Evolutionary conservation across 1,139 yeast species (phyloP), one percentile per base, ranked within the genome.

Genomic region (Zhuliangozyma blackwelliae): DNA sequence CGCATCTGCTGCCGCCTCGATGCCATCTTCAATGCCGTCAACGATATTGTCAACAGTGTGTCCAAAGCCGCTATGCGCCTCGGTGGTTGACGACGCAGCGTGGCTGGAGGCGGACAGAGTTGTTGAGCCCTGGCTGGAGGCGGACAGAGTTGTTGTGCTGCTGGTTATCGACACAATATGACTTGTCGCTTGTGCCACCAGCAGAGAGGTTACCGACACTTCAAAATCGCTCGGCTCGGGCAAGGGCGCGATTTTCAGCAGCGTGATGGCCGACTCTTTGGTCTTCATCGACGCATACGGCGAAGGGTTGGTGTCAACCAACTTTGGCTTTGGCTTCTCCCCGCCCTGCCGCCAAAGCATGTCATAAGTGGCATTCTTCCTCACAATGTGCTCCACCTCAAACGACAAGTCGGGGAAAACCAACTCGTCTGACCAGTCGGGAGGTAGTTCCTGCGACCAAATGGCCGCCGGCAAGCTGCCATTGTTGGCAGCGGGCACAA

Each of bases 371-470:
- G 85, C 69, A 44, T 61, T 53, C 16, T 16, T 16, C 27, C 44
- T 36, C 27, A 78, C 68, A 7, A 71, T 48, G 34, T 70, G 76
- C 3, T 71, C 72, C 7, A 68, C 67, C n/a, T 57, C 52, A 43
- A 73, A 82, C 1, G 65, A 58, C 27, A 82, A 75, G 41, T 74
- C 71, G 0, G 94, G 95, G 51, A 81, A 86, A 7, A 47, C 52
- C 22, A 57, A 50, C 0, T 50, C 42, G 51, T 84, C 94, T 11
- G 45, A 49, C 92, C 92, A 84, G 31, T 62, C 65, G 1, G 49
- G 40, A 0, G 75, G 72, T 21, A 83, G 57, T 0, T 55, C 34
- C 39, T 68, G 65, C 26, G 44, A 39, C 10, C 44, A 34, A 7
- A 60, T 49, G 10, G 70, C 38, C 11, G 48, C 40, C 1, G 57